Evolutionary conservation across 768 basidiomycete species (phyloP).

Genomic region (Nidularia pulvinata): DNA sequence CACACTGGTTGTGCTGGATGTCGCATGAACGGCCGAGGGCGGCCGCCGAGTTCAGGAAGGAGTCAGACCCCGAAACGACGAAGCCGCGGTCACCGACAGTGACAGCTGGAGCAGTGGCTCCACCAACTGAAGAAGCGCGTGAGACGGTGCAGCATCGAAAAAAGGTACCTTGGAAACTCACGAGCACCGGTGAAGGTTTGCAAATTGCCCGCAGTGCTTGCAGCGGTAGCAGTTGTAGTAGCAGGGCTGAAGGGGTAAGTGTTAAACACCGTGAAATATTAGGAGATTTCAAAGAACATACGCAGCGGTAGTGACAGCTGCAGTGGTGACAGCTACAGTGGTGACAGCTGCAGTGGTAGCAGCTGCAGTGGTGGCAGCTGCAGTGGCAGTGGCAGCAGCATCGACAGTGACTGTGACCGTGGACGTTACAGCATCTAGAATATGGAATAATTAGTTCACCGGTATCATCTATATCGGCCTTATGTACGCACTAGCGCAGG

Average conservation of each 20-base stretch:
- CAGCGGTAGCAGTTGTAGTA: slow-evolving; percentile 6
- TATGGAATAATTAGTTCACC: too few species aligned
- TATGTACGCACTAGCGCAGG: too few species aligned
- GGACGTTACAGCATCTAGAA: background rate
- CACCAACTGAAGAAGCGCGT: slow-evolving; percentile 31
- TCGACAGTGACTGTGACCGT: background rate
- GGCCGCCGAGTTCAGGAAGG: slow-evolving; percentile 44
- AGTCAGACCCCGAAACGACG: slow-evolving; percentile 37
- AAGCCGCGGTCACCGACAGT: slow-evolving; percentile 46
- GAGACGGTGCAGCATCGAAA: background rate
- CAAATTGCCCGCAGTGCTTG: slow-evolving; percentile 28
- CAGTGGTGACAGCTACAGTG: too few species aligned
- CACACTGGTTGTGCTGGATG: slow-evolving; percentile 56
- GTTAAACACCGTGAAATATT: background rate
- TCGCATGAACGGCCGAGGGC: slow-evolving; percentile 61
- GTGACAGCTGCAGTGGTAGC: too few species aligned
- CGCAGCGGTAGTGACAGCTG: background rate
- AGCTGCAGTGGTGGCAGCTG: background rate
- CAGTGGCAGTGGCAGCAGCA: background rate
- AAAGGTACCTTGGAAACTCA: slow-evolving; percentile 20
- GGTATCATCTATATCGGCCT: too few species aligned
- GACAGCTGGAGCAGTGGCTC: slow-evolving; percentile 40
- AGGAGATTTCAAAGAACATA: too few species aligned
- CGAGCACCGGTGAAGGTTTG: slow-evolving; percentile 52
- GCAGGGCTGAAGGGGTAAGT: background rate